Evolutionary conservation across 2,329 filamentous ascomycete species (phyloP).

Genomic region (Fusarium napiforme): DNA sequence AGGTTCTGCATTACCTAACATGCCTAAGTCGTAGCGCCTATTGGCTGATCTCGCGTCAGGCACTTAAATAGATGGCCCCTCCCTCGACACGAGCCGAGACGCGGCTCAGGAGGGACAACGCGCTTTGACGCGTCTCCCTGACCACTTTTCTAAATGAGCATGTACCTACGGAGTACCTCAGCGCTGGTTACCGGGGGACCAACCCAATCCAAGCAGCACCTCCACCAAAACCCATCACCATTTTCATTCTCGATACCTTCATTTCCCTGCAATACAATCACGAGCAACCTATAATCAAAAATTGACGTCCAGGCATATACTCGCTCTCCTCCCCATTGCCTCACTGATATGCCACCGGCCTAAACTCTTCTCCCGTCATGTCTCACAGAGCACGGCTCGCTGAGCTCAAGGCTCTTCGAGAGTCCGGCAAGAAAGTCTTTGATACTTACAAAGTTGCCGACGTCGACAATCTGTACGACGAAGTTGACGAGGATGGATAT

Average conservation of each 20-base stretch:
- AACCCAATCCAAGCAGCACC: constrained; percentile 18
- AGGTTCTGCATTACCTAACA: background rate
- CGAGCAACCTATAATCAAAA: background rate
- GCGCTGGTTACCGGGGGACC: constrained; percentile 34
- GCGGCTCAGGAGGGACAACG: constrained; percentile 16
- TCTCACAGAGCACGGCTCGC: constrained; percentile 68
- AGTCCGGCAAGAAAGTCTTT: constrained; percentile 90
- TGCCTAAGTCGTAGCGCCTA: background rate
- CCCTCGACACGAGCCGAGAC: constrained; percentile 24
- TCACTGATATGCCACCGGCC: constrained; percentile 37
- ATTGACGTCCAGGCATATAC: background rate
- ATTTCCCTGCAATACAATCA: constrained; percentile 9
- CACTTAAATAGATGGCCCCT: constrained; percentile 26
- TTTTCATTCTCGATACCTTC: constrained; percentile 10
- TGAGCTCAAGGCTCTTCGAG: constrained; percentile 84
- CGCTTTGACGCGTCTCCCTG: constrained; percentile 31
- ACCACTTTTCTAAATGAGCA: constrained; percentile 38
- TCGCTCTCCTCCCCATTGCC: background rate
- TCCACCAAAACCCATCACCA: constrained; percentile 13
- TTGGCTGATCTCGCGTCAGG: constrained; percentile 13
- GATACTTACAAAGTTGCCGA: constrained; percentile 89
- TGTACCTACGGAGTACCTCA: background rate
- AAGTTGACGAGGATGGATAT: constrained; percentile 96
- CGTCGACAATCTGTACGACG: constrained; percentile 88
- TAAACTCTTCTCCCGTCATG: constrained; percentile 46